Conservation (phyloP, 2,329 filamentous ascomycete genomes). For the Trichophyton mentagrophytes region DNA sequence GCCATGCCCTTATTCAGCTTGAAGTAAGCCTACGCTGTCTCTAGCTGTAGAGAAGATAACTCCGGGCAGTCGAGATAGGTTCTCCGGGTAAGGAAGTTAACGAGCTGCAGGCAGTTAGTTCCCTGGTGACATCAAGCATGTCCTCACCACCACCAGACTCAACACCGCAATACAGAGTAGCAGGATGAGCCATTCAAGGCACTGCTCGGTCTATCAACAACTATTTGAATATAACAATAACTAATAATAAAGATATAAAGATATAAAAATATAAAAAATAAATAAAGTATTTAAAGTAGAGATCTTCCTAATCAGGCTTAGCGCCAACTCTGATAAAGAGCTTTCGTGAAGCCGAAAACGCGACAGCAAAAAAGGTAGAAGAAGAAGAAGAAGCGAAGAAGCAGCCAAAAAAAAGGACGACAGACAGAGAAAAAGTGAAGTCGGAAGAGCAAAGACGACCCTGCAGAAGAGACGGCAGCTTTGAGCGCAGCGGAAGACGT, state of each 20-base stretch:
- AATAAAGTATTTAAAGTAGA: not conserved
- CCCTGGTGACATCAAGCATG: no score
- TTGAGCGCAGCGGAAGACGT: not conserved
- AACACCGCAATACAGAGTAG: no score
- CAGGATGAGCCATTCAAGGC: no score
- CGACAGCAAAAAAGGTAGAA: not conserved
- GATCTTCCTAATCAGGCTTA: not conserved
- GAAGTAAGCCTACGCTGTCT: not conserved
- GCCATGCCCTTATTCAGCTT: no score
- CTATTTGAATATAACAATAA: no score
- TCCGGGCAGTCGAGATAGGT: no score
- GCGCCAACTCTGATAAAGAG: constrained; percentile 10
- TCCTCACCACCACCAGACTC: no score
- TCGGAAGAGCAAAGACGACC: not conserved
- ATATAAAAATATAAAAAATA: not conserved
- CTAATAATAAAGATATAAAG: no score
- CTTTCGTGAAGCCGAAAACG: constrained; percentile 7
- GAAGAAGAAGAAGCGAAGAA: not conserved
- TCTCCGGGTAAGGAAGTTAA: no score
- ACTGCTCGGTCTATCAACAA: no score
- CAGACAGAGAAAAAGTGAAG: not conserved
- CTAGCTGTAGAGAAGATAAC: no score
- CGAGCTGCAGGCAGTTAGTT: no score
- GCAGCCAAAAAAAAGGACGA: not conserved
- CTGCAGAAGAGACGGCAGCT: not conserved